A percentile compares a stretch with the other conserved stretches of the same genome.
phyloP scores from a whole-genome alignment of 208 protist species.

The Acanthamoeba culbertsoni region DNA sequence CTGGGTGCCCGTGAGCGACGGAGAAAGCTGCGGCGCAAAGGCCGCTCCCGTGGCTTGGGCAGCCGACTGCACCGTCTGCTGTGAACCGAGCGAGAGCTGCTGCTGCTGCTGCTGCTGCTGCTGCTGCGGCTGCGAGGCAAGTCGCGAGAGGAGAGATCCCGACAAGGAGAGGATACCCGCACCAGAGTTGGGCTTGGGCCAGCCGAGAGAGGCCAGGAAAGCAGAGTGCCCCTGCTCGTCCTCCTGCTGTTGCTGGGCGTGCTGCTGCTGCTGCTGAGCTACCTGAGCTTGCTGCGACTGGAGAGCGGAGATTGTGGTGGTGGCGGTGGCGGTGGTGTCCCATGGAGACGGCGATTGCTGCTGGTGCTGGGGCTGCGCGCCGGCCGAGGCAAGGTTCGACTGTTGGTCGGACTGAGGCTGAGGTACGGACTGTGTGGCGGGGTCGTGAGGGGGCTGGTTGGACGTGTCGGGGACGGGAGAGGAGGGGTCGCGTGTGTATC shows the following conservation, averaged over 20 bases:
- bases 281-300: too few relatives aligned
- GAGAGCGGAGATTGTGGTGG: not conserved
- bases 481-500: not conserved
- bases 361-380: not conserved
- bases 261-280: not conserved
- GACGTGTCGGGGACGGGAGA: not conserved
- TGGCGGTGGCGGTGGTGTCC: not conserved
- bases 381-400: too few relatives aligned
- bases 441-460: not conserved
- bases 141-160: not conserved
- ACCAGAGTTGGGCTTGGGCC: too few relatives aligned
- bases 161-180: too few relatives aligned
- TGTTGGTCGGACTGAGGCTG: too few relatives aligned
- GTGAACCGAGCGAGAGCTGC: not conserved
- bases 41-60: too few relatives aligned
- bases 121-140: not conserved
- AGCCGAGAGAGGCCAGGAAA: too few relatives aligned
- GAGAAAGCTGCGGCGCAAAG: too few relatives aligned
- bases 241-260: not conserved
- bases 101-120: not conserved
- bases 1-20: not conserved
- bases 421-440: not conserved
- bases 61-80: too few relatives aligned
- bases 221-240: too few relatives aligned
- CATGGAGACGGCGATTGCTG: not conserved